phyloP scores from a whole-genome alignment of 352 stramenopile genomes.

The Phytopythium kandeliae region DNA sequence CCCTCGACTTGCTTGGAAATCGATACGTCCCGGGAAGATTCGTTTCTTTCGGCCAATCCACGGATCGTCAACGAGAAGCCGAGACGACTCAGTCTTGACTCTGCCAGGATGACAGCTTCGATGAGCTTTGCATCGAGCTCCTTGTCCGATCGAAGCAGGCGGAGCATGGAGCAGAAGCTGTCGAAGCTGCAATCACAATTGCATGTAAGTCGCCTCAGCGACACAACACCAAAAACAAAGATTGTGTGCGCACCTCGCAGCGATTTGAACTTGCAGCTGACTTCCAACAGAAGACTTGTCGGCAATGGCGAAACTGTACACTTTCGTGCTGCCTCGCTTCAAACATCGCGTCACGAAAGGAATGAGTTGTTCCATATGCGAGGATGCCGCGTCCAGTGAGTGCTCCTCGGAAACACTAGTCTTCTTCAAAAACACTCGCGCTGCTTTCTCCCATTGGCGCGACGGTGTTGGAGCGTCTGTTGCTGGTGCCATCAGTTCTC shows the following conservation, averaged over 20 bases:
- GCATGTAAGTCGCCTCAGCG: not conserved
- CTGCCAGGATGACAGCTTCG: constrained; percentile 29
- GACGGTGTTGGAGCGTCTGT: constrained; percentile 6
- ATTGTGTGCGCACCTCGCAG: constrained; percentile 21
- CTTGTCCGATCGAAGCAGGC: constrained; percentile 12
- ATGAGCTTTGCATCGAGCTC: constrained; percentile 10
- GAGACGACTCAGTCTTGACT: constrained; percentile 44
- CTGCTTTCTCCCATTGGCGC: constrained; percentile 25
- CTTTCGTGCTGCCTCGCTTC: constrained; percentile 34
- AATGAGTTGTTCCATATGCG: constrained; percentile 14
- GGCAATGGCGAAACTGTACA: constrained; percentile 35
- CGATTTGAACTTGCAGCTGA: constrained; percentile 27
- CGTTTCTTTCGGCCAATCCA: constrained; percentile 4
- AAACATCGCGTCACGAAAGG: constrained; percentile 30
- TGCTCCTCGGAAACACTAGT: constrained; percentile 4
- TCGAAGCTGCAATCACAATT: constrained; percentile 18
- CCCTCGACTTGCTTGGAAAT: constrained; percentile 23
- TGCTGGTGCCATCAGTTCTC: constrained; percentile 13
- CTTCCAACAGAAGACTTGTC: constrained; percentile 13
- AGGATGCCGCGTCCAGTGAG: not conserved
- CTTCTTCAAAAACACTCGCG: constrained; percentile 31
- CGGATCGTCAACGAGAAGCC: constrained; percentile 23
- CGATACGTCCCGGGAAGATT: constrained; percentile 1
- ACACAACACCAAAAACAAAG: not conserved
- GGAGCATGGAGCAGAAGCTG: constrained; percentile 17